Conservation (phyloP, 768 basidiomycete genomes). For the Pleurotus tuber-regium region DNA sequence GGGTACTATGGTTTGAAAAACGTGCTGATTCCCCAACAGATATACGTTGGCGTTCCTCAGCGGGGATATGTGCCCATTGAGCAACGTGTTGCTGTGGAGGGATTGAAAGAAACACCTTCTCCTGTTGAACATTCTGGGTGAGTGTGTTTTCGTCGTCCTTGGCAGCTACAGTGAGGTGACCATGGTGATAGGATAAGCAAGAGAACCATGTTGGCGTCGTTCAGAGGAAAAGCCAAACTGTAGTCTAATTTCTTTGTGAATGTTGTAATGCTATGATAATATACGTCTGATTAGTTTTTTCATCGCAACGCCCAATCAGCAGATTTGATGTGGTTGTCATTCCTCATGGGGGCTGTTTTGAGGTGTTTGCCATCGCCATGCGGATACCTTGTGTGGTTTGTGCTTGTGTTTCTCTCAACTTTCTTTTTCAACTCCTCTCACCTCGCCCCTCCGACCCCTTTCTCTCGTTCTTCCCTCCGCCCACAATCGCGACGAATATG, state of each 20-base stretch:
- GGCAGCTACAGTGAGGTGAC: constrained; percentile 23
- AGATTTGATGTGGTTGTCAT: neutral
- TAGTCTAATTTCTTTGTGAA: constrained; percentile 22
- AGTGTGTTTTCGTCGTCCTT: constrained; percentile 26
- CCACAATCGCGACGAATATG: constrained; percentile 48
- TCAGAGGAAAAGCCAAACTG: constrained; percentile 54
- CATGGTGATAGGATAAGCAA: constrained; percentile 62
- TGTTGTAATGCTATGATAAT: neutral
- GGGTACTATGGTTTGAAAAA: constrained; percentile 11
- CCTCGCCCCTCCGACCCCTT: constrained; percentile 24
- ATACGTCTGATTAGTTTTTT: neutral
- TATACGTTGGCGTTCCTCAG: constrained; percentile 75
- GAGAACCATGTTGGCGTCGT: constrained; percentile 61
- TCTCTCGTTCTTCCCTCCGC: constrained; percentile 27
- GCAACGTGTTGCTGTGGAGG: constrained; percentile 54
- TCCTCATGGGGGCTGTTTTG: constrained; percentile 11
- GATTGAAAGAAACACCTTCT: constrained; percentile 57
- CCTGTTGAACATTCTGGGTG: constrained; percentile 73
- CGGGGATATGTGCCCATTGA: constrained; percentile 73
- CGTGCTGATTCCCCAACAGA: constrained; percentile 34
- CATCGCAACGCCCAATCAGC: constrained; percentile 4
- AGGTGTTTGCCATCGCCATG: constrained; percentile 13
- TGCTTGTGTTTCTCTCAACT: constrained; percentile 18
- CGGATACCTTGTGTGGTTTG: constrained; percentile 13
- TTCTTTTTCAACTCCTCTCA: constrained; percentile 23